Evolutionary conservation across 208 protist genomes (phyloP).

Genomic region (Acanthamoeba divionensis): DNA sequence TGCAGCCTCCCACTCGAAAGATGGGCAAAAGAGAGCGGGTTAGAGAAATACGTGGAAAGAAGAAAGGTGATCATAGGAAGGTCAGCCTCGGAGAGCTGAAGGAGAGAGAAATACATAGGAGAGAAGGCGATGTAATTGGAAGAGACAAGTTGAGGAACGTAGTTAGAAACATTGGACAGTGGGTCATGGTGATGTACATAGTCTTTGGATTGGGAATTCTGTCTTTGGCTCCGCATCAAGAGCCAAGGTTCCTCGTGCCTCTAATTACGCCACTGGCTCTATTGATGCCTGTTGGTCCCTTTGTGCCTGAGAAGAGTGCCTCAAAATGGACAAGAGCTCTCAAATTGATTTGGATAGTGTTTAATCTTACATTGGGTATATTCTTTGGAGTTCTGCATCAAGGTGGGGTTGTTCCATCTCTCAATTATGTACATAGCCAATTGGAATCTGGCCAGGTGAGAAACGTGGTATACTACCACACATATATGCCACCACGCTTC

Average conservation of each 20-base stretch:
- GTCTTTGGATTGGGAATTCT: not conserved
- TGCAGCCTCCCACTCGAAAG: not conserved
- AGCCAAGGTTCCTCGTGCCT: constrained; percentile 38
- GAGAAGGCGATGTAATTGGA: not conserved
- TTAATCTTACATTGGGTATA: not conserved
- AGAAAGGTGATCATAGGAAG: too few relatives aligned
- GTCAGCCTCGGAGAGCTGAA: not conserved
- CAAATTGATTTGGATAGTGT: not conserved
- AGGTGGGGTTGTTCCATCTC: constrained; percentile 4
- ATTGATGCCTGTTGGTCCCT: not conserved
- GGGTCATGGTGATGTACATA: not conserved
- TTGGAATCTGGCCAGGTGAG: not conserved
- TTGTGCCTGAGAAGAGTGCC: not conserved
- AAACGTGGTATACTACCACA: not conserved
- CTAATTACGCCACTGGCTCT: not conserved
- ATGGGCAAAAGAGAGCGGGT: not conserved
- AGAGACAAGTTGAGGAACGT: not conserved
- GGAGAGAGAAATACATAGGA: too few relatives aligned
- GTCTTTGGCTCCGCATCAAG: constrained; percentile 27
- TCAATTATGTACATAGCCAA: not conserved
- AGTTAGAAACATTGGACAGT: not conserved
- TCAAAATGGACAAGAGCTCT: not conserved
- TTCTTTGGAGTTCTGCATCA: constrained; percentile 45
- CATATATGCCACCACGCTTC: constrained; percentile 45
- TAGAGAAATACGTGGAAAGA: not conserved